Percentiles rank a stretch among this genome's conserved stretches.
These are phyloP conservation scores for Phoma sp. DNA, from an alignment of 2,329 filamentous ascomycete genomes.

Conservation along the genomic window DNA sequence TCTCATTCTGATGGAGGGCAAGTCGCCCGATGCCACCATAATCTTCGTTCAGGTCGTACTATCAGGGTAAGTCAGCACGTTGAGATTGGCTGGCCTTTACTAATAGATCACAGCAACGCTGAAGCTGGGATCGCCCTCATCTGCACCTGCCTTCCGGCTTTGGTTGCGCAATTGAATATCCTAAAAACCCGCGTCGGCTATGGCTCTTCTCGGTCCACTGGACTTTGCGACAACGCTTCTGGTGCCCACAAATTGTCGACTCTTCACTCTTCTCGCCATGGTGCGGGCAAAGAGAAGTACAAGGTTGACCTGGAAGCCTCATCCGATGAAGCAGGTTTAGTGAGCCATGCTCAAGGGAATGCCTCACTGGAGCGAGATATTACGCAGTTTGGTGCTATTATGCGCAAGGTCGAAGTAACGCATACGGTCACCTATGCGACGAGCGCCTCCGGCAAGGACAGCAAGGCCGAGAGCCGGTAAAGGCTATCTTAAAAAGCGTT, in stretches of 20 bases:
- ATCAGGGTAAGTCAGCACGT: constrained; percentile 8
- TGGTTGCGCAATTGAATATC: constrained; percentile 20
- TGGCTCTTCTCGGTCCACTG: constrained; percentile 6
- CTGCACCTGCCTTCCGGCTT: constrained; percentile 22
- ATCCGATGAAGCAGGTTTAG: constrained; percentile 16
- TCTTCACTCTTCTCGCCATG: constrained; percentile 3
- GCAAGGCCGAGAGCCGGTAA: no score
- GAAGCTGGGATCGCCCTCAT: constrained; percentile 24
- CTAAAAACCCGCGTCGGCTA: constrained; percentile 12
- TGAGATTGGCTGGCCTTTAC: no score
- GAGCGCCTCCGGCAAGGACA: no score
- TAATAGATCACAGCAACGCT: constrained; percentile 18
- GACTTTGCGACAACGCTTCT: not conserved
- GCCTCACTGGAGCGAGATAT: constrained; percentile 2
- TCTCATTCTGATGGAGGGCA: constrained; percentile 17
- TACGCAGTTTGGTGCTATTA: not conserved
- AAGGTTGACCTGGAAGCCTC: not conserved
- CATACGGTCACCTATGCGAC: constrained; percentile 13
- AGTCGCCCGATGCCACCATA: constrained; percentile 11
- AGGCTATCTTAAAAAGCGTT: no score
- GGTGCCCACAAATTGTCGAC: constrained; percentile 4
- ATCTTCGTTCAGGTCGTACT: constrained; percentile 18
- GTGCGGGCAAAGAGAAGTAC: not conserved
- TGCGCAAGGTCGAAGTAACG: constrained; percentile 12
- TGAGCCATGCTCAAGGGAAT: constrained; percentile 13